Percentiles rank a stretch among this genome's conserved stretches.
Evolutionary conservation across 768 basidiomycete species (phyloP).

Genomic region (Agrocybe pediades): DNA sequence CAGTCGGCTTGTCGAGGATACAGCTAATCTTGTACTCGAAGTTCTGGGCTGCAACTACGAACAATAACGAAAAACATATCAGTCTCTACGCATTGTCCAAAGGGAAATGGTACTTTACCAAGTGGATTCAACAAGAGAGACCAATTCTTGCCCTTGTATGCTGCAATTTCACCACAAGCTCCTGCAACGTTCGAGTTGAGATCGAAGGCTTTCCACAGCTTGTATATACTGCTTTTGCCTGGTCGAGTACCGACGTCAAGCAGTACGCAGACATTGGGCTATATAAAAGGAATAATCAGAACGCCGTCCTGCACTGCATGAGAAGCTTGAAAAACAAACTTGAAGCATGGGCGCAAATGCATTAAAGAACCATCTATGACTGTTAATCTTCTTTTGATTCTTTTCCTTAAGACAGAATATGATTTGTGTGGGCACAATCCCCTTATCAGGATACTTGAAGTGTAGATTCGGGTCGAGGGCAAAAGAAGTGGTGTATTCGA

Average conservation of each 20-base stretch:
- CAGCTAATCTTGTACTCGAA: conserved; percentile 94
- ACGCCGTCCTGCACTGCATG: no score
- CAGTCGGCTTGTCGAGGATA: conserved; percentile 88
- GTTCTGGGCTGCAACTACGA: conserved; percentile 86
- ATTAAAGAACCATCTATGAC: conserved; percentile 97
- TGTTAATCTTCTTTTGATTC: conserved; percentile 97
- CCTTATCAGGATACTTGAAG: conserved; percentile 89
- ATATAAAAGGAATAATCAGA: conserved; percentile 4
- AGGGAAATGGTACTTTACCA: conserved; percentile 52
- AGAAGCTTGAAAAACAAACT: conserved; percentile 36
- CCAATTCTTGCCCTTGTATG: conserved; percentile 91
- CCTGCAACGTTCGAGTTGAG: conserved; percentile 91
- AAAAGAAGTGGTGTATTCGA: conserved; percentile 87
- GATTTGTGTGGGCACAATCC: conserved; percentile 92
- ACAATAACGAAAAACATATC: not conserved
- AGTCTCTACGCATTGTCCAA: not conserved
- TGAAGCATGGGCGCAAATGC: conserved; percentile 84
- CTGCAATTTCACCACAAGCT: conserved; percentile 96
- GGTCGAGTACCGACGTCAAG: conserved; percentile 95
- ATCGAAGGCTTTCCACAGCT: conserved; percentile 95
- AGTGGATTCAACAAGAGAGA: conserved; percentile 80
- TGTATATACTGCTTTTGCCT: conserved; percentile 85
- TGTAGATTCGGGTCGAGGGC: conserved; percentile 77
- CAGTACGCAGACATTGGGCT: conserved; percentile 92
- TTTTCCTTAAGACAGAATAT: conserved; percentile 91